phyloP scores from a whole-genome alignment of 352 stramenopile genomes.

The Phytophthora hybrid region DNA sequence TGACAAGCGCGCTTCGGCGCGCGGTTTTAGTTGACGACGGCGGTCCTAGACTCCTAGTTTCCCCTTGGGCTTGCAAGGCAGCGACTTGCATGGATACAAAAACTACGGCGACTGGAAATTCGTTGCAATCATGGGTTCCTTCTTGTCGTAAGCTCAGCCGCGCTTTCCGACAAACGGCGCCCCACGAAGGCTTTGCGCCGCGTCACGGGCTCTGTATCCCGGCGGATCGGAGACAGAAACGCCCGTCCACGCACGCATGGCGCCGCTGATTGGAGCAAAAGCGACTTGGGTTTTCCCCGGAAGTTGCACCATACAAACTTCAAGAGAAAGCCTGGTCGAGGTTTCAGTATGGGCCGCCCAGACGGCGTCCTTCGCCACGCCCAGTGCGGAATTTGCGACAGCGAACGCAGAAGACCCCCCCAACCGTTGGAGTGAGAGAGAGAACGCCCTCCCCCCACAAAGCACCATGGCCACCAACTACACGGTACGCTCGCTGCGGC shows the following conservation, averaged over 20 bases:
- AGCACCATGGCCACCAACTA: conserved; percentile 43
- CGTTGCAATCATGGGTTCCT: neutral
- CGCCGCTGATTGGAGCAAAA: conserved; percentile 23
- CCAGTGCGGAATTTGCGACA: conserved; percentile 61
- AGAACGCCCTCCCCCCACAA: neutral
- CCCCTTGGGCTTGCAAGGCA: neutral
- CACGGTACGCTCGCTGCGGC: conserved; percentile 42
- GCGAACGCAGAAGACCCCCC: conserved; percentile 27
- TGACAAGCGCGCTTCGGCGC: conserved; percentile 23
- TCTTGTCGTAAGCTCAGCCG: conserved; percentile 6
- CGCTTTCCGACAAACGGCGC: conserved; percentile 11
- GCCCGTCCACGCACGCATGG: conserved; percentile 20
- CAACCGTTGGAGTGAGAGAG: neutral
- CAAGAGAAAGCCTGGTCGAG: conserved; percentile 21
- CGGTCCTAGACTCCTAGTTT: no score
- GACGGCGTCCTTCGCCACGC: conserved; percentile 6
- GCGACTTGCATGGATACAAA: neutral
- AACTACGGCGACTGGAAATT: conserved; percentile 31
- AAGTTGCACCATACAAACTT: conserved; percentile 38
- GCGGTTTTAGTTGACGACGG: conserved; percentile 4
- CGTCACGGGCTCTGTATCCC: conserved; percentile 1
- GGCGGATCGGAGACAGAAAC: conserved; percentile 10
- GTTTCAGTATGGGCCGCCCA: conserved; percentile 21
- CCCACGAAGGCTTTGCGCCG: conserved; percentile 13
- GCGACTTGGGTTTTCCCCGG: neutral